Evolutionary conservation across 352 stramenopile genomes (phyloP), one percentile per base, ranked within the genome.

Genomic region (Blastocystis sp.): DNA sequence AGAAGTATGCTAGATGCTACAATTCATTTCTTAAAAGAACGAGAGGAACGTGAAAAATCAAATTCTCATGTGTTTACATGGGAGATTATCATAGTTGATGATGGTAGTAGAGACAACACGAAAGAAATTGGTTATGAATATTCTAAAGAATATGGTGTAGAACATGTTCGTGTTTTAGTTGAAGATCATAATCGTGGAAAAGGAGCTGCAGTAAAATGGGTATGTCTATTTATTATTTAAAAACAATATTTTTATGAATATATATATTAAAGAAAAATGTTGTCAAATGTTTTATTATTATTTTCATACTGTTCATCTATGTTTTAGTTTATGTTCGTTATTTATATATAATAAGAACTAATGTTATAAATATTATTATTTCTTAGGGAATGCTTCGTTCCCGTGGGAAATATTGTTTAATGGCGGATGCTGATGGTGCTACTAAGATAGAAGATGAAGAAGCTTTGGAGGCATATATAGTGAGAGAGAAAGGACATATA

Each of bases 1-100:
- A 55, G 77, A 5, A 73, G 76, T 42, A 89, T 80, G 36, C 65
- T 89, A 24, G 54, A 77, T 13, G 78, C 83, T 52, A 78, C 74
- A 4, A 59, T 86, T 31, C 62, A 66, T 10, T 86, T 77, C 46
- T 52, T 89, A 35, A 71, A 83, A n/a, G 57, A 68, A 33, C 78
- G 79, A 48, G 71, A 74, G 49, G 24, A 55, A 2, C 44, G 65
- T 1, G 66, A 83, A 28, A 28, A 18, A 2, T 41, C 35, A 10
- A 42, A 16, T 18, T 18, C 16, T 57, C 46, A 40, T 2, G 35
- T n/a, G 19, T 79, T 78, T 37, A 70, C 70, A 32, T 85, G 83
- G 65, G 77, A 90, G 70, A 81, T 91, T 54, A 76, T 93, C 39
- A 79, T 93, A 39, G 81, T 93, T 10, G 81, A 93, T 67, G 83